phyloP scores from a whole-genome alignment of 2,329 filamentous ascomycete genomes.

The Ceratocystis cubensis region DNA sequence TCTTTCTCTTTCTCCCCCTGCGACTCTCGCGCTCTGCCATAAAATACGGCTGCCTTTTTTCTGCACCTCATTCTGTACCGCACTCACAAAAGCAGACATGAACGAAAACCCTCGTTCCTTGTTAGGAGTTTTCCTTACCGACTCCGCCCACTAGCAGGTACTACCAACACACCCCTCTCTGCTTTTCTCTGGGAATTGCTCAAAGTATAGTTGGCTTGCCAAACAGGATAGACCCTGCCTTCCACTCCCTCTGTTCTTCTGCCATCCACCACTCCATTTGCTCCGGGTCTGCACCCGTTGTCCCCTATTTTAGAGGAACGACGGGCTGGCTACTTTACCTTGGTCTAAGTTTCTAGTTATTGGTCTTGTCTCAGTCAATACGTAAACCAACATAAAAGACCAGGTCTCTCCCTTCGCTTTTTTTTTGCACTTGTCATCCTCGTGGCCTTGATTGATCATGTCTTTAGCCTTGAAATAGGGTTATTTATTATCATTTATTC shows the following conservation, averaged over 20 bases:
- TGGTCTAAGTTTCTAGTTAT: background rate
- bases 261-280: background rate
- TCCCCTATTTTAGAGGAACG: background rate
- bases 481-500: conserved; percentile 9
- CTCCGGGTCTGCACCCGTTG: background rate
- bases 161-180: background rate
- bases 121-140: background rate
- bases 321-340: background rate
- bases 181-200: background rate
- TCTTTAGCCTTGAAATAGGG: conserved; percentile 5
- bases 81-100: background rate
- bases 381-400: conserved; percentile 10
- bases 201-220: background rate
- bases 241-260: background rate
- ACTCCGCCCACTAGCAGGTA: background rate
- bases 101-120: background rate
- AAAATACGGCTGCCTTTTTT: background rate
- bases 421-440: background rate
- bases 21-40: background rate
- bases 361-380: background rate
- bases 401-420: conserved; percentile 8
- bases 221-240: conserved; percentile 3
- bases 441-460: conserved; percentile 9
- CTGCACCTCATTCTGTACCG: background rate
- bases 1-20: background rate